Base-by-base conservation (phyloP, 2,329 filamentous ascomycete species). In the Epichloe uncinata region DNA sequence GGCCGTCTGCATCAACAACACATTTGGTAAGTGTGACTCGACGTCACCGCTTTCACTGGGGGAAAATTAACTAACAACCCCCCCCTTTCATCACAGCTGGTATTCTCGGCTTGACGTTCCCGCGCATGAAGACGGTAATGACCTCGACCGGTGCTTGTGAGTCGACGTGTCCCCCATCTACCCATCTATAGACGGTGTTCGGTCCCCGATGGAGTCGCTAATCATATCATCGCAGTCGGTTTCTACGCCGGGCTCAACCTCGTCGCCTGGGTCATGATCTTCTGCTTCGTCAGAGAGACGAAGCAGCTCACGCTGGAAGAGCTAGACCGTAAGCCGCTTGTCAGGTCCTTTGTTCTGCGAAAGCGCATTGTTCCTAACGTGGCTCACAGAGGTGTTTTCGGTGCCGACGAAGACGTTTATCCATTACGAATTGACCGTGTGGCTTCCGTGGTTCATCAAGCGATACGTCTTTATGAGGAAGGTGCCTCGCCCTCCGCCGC, bases 51-150 rank as follows among this genome's bases (percentile, higher is more conserved):
- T 30, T 3, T 30, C 26, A 30, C 8, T 11, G 26, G 2, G 5
- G 4, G 6, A 2, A 30, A 30, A 26, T 7, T 9, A 9, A 30
- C 26, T 1, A 4, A 30, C 8, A 41, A 44, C 22, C 6, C 6
- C 15, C 16, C 34, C 5, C 13, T 13, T 8, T n/a, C 12, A 16
- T 15, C n/a, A 11, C 5, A 51, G 50, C 50, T 40, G 52, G 50
- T 15, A 47, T 42, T n/a, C 42, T 52, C 22, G n/a, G 26, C 48
- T 54, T 84, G 42, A 81, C 77, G 0, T 78, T 79, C 56, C 78
- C 77, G 0, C 55, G 60, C 12, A 64, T 65, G 63, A 54, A 56
- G 48, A 58, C 56, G 9, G 62, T 62, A 49, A 61, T 65, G 61
- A 61, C 60, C 0, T 53, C 61, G 2, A 60, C 61, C 0, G 62